A percentile compares a stretch with the other conserved stretches of the same genome.
Evolutionary conservation across 345 rosid genomes (phyloP).

Genomic region (Murraya paniculata): DNA sequence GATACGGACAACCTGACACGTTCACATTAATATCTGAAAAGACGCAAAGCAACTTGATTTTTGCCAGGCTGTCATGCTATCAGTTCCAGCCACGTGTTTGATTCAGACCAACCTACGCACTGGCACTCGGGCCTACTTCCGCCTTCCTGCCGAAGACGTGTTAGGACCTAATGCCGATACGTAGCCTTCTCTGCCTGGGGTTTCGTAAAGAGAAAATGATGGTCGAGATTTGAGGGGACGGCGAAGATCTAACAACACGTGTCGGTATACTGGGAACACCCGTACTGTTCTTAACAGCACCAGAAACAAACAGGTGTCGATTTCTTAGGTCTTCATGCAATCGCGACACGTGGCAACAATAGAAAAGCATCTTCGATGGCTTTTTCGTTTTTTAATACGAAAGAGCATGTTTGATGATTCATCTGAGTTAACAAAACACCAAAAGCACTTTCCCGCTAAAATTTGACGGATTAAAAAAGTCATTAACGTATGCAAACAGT

Average conservation of each 20-base stretch:
- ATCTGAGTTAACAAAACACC: not conserved
- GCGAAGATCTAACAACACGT: conserved; percentile 29
- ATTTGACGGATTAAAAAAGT: conserved; percentile 19
- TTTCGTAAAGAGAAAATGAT: not conserved
- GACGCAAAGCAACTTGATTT: conserved; percentile 8
- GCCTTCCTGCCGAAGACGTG: no score
- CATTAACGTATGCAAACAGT: not conserved
- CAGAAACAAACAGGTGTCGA: conserved; percentile 11
- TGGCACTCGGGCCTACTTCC: not conserved
- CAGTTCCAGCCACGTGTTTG: conserved; percentile 10
- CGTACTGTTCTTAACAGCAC: not conserved
- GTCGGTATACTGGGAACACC: conserved; percentile 1
- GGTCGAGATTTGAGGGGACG: conserved; percentile 25
- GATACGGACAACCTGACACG: not conserved
- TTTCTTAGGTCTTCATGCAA: not conserved
- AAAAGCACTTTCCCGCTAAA: conserved; percentile 27
- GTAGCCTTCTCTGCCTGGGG: not conserved
- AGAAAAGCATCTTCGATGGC: no score
- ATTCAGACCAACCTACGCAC: not conserved
- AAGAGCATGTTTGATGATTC: no score
- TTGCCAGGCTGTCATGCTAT: not conserved
- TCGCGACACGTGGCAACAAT: conserved; percentile 19
- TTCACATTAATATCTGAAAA: conserved; percentile 7
- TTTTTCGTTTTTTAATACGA: no score
- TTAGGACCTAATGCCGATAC: not conserved